phyloP scores from a whole-genome alignment of 805 yeast genomes.

The Osmozyma mogii region DNA sequence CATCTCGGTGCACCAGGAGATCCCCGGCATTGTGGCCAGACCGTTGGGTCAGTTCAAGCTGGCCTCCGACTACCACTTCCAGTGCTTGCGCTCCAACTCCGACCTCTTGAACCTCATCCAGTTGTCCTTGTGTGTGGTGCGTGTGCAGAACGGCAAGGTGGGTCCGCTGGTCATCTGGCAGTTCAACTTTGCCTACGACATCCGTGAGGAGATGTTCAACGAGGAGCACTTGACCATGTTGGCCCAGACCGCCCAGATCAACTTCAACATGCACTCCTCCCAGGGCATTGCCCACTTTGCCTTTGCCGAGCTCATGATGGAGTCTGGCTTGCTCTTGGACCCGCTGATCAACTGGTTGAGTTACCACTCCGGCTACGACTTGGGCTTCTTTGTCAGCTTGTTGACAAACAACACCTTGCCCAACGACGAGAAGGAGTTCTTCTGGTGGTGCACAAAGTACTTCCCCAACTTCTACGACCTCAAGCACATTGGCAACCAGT shows the following conservation, averaged over 20 bases:
- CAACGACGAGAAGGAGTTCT: conserved; percentile 67
- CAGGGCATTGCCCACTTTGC: conserved; percentile 73
- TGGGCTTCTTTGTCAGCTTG: conserved; percentile 78
- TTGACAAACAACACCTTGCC: conserved; percentile 75
- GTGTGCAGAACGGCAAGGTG: conserved; percentile 27
- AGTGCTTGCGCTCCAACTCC: conserved; percentile 85
- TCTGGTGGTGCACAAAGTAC: conserved; percentile 58
- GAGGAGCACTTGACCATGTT: conserved; percentile 77
- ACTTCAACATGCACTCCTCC: conserved; percentile 63
- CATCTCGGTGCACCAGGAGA: conserved; percentile 78
- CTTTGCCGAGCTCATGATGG: conserved; percentile 78
- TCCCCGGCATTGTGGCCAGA: conserved; percentile 92
- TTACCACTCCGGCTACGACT: conserved; percentile 90
- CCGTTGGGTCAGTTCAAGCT: conserved; percentile 92
- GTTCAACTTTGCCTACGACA: conserved; percentile 81
- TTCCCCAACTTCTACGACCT: conserved; percentile 84
- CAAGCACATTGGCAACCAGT: conserved; percentile 43
- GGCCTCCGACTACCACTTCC: conserved; percentile 90
- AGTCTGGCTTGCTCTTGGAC: conserved; percentile 77
- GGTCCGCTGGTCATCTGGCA: conserved; percentile 89
- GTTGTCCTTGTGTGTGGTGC: conserved; percentile 39
- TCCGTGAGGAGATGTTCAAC: conserved; percentile 74
- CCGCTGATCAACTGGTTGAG: conserved; percentile 76
- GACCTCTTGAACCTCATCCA: conserved; percentile 83
- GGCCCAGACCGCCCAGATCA: conserved; percentile 69